Base-by-base conservation (phyloP, 768 basidiomycete genomes). In the Amanita polypyramis region DNA sequence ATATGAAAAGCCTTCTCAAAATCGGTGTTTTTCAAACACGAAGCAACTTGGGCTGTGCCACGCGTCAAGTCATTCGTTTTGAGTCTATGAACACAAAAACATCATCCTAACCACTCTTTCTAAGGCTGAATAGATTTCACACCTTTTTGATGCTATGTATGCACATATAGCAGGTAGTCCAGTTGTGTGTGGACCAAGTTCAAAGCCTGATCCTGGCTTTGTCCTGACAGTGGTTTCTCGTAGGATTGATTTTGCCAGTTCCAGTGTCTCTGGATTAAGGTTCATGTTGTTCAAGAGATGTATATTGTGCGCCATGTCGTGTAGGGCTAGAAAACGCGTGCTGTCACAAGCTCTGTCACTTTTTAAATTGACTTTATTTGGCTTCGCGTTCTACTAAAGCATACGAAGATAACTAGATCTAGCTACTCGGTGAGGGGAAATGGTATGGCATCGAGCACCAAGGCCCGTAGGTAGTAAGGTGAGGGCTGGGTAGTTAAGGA, bases 101-200 rank as follows among this genome's bases (percentile, higher is more conserved):
- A 44, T 44, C 4, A 43, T 5, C 27, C 25, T 2, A 12, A n/a
- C n/a, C 21, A 8, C 5, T 8, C 5, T 25, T 12, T 32, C 7
- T 33, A 15, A 30, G 27, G 7, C 39, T 14, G 7, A 47, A 40
- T 36, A 21, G 8, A n/a, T 20, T 39, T 47, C 67, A 32, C 47
- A 75, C 75, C 62, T 58, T 56, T 68, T 58, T 2, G 73, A 75
- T 17, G 75, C 73, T 38, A 77, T 55, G 49, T 64, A 68, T 30
- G 75, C 72, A 55, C 73, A 76, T 38, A 75, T 67, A 8, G 75
- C 72, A 11, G 70, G 67, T 20, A 76, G 46, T 20, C 70, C 74
- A 2, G 62, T 60, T 6, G 57, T 60, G n/a, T 59, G 63, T 17
- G 66, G 48, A 4, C 69, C 65, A 4, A 75, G 51, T 11, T 67